Percentiles rank a stretch among this genome's conserved stretches.
These are phyloP conservation scores for Lolium multiflorum DNA, from an alignment of 176 grass and related monocot species.

Conservation along the genomic window DNA sequence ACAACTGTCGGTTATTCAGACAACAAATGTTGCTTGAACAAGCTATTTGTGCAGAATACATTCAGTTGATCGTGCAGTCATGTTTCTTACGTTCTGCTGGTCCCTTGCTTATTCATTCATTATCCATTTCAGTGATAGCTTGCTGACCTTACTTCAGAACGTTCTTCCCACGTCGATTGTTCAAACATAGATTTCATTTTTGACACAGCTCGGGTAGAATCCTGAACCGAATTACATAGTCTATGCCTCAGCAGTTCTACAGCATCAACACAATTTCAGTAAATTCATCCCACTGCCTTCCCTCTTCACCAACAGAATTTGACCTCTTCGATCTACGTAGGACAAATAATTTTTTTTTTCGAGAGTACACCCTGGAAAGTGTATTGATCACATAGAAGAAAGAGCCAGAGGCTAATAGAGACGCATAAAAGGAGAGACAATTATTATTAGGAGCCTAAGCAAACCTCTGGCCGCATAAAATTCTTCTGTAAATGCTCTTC, in stretches of 20 bases:
- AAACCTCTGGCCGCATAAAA: background rate
- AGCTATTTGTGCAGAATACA: conserved; percentile 21
- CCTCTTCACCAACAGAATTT: background rate
- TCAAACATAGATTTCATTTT: background rate
- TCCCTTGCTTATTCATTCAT: background rate
- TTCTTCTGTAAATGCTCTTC: conserved; percentile 39
- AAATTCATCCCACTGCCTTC: background rate
- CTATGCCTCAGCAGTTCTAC: background rate
- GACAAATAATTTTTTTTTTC: too few species aligned
- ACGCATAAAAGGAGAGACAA: background rate
- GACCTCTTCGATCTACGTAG: background rate
- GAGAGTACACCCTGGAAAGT: too few species aligned
- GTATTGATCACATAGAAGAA: too few species aligned
- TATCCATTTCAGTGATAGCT: background rate
- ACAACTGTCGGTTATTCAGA: conserved; percentile 19
- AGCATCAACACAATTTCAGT: background rate
- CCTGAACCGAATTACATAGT: background rate
- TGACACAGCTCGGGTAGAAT: background rate
- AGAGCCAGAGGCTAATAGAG: too few species aligned
- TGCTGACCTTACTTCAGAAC: conserved; percentile 1
- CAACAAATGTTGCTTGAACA: conserved; percentile 13
- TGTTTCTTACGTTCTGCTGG: conserved; percentile 16
- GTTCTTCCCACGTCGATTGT: conserved; percentile 9
- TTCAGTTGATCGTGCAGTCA: conserved; percentile 43
- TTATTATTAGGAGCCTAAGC: conserved; percentile 22